Percentiles rank a stretch among this genome's conserved stretches.
Evolutionary conservation across 2,329 filamentous ascomycete species (phyloP).

Genomic region (Penicillium sp.): DNA sequence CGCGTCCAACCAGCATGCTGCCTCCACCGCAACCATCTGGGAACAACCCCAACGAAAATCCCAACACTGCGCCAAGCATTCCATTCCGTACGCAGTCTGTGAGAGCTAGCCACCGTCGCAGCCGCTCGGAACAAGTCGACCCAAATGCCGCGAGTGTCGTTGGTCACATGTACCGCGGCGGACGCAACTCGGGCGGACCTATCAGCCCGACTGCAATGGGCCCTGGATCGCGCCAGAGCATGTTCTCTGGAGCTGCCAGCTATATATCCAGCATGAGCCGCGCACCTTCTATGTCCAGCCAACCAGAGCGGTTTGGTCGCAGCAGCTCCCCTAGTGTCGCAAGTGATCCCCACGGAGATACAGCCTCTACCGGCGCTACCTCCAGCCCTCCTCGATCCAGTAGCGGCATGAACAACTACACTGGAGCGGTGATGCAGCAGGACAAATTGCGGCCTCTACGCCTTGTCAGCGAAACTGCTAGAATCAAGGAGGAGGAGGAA

Average conservation of each 20-base stretch:
- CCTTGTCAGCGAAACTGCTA: constrained; percentile 60
- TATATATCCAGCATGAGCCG: constrained; percentile 56
- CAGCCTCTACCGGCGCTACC: constrained; percentile 45
- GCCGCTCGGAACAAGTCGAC: constrained; percentile 50
- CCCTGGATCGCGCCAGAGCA: constrained; percentile 41
- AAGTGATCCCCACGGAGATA: constrained; percentile 49
- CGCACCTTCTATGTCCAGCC: constrained; percentile 51
- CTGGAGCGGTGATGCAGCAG: constrained; percentile 59
- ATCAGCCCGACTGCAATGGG: constrained; percentile 53
- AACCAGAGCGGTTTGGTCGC: constrained; percentile 48
- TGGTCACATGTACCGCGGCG: constrained; percentile 85
- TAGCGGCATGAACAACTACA: constrained; percentile 67
- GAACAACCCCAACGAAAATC: constrained; percentile 46
- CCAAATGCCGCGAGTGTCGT: constrained; percentile 66
- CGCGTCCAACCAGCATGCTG: constrained; percentile 47
- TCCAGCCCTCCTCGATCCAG: constrained; percentile 61
- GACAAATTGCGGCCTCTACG: constrained; percentile 81
- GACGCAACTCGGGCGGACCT: constrained; percentile 53
- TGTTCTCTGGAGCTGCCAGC: constrained; percentile 40
- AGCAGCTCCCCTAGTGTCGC: constrained; percentile 66
- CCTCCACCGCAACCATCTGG: constrained; percentile 33
- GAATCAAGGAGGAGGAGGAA: constrained; percentile 43
- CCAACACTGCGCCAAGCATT: constrained; percentile 49
- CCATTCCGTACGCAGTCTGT: constrained; percentile 45
- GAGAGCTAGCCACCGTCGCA: constrained; percentile 45